Conservation (phyloP, 2,329 filamentous ascomycete genomes). For the Verticillium longisporum region DNA sequence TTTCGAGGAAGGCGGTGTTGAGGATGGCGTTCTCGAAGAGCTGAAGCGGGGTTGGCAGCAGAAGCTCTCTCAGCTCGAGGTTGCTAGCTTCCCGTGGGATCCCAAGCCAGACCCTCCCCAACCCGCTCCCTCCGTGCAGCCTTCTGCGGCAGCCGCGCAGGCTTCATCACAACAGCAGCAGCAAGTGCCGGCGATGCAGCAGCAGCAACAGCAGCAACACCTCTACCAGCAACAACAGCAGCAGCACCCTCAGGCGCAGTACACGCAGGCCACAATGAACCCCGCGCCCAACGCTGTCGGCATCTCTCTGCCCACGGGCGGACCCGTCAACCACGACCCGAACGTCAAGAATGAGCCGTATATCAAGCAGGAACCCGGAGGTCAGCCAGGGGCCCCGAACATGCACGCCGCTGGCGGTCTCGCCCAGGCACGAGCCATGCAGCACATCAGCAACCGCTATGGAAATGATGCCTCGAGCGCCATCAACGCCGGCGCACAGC, state of each 20-base stretch:
- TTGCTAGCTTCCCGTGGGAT: constrained; percentile 94
- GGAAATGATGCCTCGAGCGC: constrained; percentile 59
- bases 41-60: constrained; percentile 86
- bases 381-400: constrained; percentile 16
- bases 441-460: constrained; percentile 52
- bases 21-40: constrained; percentile 78
- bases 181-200: background rate
- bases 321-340: constrained; percentile 30
- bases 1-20: constrained; percentile 94
- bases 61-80: constrained; percentile 76
- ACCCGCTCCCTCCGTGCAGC: constrained; percentile 22
- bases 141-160: constrained; percentile 20
- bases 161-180: constrained; percentile 6
- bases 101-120: constrained; percentile 63
- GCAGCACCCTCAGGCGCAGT: constrained; percentile 14
- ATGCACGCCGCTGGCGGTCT: constrained; percentile 20
- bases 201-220: constrained; percentile 14
- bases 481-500: constrained; percentile 37
- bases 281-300: constrained; percentile 23
- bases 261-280: constrained; percentile 27
- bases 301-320: constrained; percentile 12
- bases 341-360: constrained; percentile 36
- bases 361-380: constrained; percentile 42
- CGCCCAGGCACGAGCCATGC: constrained; percentile 48
- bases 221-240: constrained; percentile 3